Evolutionary conservation across 345 rosid species (phyloP).

Genomic region (Cardamine resedifolia): DNA sequence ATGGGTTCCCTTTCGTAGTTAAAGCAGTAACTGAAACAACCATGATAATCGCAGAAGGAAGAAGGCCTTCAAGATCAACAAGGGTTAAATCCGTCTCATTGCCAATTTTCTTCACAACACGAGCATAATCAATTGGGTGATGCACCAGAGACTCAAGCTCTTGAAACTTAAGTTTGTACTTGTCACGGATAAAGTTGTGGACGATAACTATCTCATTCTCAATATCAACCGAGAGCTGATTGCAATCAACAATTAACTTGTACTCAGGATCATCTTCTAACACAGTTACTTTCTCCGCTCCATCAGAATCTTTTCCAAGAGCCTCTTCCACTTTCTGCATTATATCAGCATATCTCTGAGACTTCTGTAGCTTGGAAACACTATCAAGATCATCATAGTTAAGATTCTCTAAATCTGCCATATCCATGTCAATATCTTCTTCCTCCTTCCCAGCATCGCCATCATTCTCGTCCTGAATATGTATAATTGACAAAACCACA

Average conservation of each 20-base stretch:
- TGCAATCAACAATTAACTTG: slow-evolving; percentile 80
- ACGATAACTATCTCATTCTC: slow-evolving; percentile 76
- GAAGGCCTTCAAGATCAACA: slow-evolving; percentile 69
- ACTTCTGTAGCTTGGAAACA: slow-evolving; percentile 49
- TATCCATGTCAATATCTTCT: background rate
- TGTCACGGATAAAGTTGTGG: slow-evolving; percentile 77
- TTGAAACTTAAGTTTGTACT: slow-evolving; percentile 69
- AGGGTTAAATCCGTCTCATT: slow-evolving; percentile 76
- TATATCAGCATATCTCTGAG: background rate
- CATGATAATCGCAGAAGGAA: slow-evolving; percentile 67
- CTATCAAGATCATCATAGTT: slow-evolving; percentile 33
- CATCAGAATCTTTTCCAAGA: slow-evolving; percentile 29
- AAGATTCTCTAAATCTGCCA: background rate
- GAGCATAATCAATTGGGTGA: slow-evolving; percentile 81
- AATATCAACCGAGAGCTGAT: slow-evolving; percentile 66
- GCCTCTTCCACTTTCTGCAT: background rate
- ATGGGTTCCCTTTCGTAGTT: slow-evolving; percentile 80
- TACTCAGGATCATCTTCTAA: slow-evolving; percentile 62
- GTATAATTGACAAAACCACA: slow-evolving; percentile 1
- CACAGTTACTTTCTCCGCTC: background rate
- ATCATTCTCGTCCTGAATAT: slow-evolving; percentile 35
- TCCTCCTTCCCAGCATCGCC: background rate
- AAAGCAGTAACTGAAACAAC: slow-evolving; percentile 67
- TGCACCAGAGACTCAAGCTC: slow-evolving; percentile 88
- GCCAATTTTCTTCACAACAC: slow-evolving; percentile 75